Base-by-base conservation (phyloP, 768 basidiomycete genomes). In the Termitomyces sp. region DNA sequence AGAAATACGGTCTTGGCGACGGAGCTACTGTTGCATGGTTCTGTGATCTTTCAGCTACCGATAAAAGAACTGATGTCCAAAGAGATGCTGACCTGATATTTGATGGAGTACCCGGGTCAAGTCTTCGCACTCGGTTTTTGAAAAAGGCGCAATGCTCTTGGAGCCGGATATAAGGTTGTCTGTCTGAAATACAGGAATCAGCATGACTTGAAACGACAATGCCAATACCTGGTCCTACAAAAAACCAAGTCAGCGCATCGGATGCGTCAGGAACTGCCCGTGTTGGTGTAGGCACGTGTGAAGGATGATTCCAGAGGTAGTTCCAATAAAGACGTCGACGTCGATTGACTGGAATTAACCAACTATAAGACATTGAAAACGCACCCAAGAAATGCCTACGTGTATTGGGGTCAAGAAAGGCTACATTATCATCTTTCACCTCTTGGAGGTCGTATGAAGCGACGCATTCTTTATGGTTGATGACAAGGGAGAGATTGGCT, bases 71-170 rank as follows among this genome's bases (percentile, higher is more conserved):
- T 12, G 22, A 45, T 18, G 39, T 34, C 36, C 9, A 15, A 51
- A 42, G 20, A 46, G 12, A 20, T 15, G 61, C 65, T 58, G 56
- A 77, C 75, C 54, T 33, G 70, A 65, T n/a, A 78, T 61, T 31
- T 75, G 69, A 36, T 68, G 70, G 3, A 81, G 65, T 3, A 78
- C 65, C n/a, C 69, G 67, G 2, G 76, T 69, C 16, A 84, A 68
- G 53, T 83, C 78, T 63, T 81, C 78, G 53, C 82, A 83, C 69
- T 84, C 81, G 2, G 58, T 50, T 65, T 81, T 82, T 1, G 82
- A 82, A 60, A 84, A 84, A 2, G 83, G 82, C 16, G 78, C 80
- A 2, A 72, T 67, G 61, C 79, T 80, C 46, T 65, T 72, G 4
- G 70, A 47, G 24, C 78, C 79, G 20, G 75, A 74, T 45, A 79